Percentiles rank a stretch among this genome's conserved stretches.
These are phyloP conservation scores for Trichocladium uniseriatum DNA, from an alignment of 495 filamentous ascomycete species.

Conservation along the genomic window DNA sequence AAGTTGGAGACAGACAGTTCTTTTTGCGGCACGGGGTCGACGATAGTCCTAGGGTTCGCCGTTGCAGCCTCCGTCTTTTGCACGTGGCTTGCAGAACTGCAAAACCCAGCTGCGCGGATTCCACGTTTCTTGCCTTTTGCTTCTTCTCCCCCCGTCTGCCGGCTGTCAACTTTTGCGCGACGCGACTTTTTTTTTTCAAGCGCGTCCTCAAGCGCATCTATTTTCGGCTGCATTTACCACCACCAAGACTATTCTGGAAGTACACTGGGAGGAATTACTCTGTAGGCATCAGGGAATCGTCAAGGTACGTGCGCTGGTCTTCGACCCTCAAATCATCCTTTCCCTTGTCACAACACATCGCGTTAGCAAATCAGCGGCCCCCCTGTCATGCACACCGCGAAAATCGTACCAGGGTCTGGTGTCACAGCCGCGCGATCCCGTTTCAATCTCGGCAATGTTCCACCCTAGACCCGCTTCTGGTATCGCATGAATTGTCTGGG, in stretches of 20 bases:
- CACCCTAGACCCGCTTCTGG: conserved; percentile 30
- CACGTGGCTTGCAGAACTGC: neutral
- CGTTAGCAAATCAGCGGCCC: conserved; percentile 14
- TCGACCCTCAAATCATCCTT: neutral
- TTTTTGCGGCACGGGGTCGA: too few relatives aligned
- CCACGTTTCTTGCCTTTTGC: too few relatives aligned
- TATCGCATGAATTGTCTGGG: conserved; percentile 27
- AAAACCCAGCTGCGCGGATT: neutral
- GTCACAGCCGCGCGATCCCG: conserved; percentile 23
- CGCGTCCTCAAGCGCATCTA: conserved; percentile 3
- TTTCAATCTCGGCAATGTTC: conserved; percentile 37
- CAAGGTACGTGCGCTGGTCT: conserved; percentile 6
- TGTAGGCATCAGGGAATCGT: neutral
- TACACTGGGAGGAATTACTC: too few relatives aligned
- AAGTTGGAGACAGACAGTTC: too few relatives aligned
- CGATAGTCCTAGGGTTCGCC: too few relatives aligned
- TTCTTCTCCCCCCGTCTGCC: too few relatives aligned
- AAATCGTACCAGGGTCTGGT: conserved; percentile 20
- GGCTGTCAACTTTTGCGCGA: neutral
- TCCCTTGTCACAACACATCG: conserved; percentile 12
- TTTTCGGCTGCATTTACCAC: neutral
- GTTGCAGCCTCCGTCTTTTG: neutral
- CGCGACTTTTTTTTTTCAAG: neutral
- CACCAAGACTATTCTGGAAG: neutral
- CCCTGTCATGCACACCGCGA: conserved; percentile 16